Conservation (phyloP, 176 grass and related monocot species). For the Hordeum marinum region DNA sequence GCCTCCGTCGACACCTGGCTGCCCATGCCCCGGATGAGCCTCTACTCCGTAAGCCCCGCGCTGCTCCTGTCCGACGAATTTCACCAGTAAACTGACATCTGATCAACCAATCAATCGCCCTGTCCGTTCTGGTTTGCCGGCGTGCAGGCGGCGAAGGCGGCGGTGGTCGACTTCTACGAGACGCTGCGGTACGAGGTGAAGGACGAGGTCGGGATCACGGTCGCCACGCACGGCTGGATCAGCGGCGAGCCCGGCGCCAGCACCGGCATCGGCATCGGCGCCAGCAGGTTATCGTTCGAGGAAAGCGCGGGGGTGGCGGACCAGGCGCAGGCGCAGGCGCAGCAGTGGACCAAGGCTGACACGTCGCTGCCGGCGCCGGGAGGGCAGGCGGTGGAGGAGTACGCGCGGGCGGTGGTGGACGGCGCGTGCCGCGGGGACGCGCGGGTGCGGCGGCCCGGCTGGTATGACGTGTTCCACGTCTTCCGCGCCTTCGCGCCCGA, state of each 20-base stretch:
- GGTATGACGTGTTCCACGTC: constrained; percentile 80
- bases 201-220: constrained; percentile 70
- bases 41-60: constrained; percentile 55
- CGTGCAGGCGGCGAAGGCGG: constrained; percentile 71
- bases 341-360: background rate
- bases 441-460: constrained; percentile 51
- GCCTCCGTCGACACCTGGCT: constrained; percentile 83
- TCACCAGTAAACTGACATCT: background rate
- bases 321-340: background rate
- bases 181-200: constrained; percentile 70
- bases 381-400: constrained; percentile 36
- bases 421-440: constrained; percentile 73
- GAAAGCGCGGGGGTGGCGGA: constrained; percentile 61
- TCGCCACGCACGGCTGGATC: constrained; percentile 78
- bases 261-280: constrained; percentile 1
- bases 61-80: rapidly evolving
- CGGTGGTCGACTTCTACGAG: constrained; percentile 88
- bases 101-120: background rate
- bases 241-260: constrained; percentile 43
- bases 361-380: background rate
- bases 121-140: background rate
- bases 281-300: constrained; percentile 54
- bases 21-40: constrained; percentile 86
- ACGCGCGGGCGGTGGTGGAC: constrained; percentile 62
- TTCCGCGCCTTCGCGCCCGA: constrained; percentile 77